Base-by-base conservation (phyloP, 139 green algal genomes). In the Picochlorum sp. region DNA sequence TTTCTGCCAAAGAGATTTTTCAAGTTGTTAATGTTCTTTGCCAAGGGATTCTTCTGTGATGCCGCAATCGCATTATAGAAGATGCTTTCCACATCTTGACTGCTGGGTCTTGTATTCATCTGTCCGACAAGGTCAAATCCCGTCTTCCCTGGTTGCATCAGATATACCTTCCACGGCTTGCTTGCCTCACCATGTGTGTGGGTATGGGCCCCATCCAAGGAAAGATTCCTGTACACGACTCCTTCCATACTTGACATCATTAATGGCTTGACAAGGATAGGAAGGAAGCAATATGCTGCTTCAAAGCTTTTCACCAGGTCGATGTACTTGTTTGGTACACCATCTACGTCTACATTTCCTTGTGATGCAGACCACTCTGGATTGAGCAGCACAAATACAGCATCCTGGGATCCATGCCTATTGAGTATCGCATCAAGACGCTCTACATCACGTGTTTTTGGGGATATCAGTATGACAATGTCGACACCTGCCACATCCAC, bases 221-320 rank as follows among this genome's bases (percentile, higher is more conserved):
- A 38, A 18, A 57, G 45, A 28, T 26, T 49, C 52, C 62, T 73
- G 34, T 71, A 73, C 28, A 77, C 70, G 13, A 59, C 65, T n/a
- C 70, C 70, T 52, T 77, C 63, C 62, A 67, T 49, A 13, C 11
- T 16, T 13, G 26, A 24, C 5, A 71, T 21, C 13, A 71, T 41
- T 26, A 47, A 44, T 64, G 65, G 65, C 23, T 77, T 77, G 8
- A 77, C 37, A 9, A 60, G 38, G 2, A 77, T 52, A 13, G 70
- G 70, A 34, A 77, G 7, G 34, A 77, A 77, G 49, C 37, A 68
- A 65, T 77, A 77, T 18, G 70, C 49, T 11, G 64, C 34, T 18
- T 77, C 64, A 65, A 77, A 73, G 3, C 31, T 58, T 30, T 63
- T 51, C 23, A 57, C 23, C 18, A 73, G 69, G 5, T 34, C 37